These are phyloP conservation scores for Grigorovia jiainica DNA, from an alignment of 805 yeast genomes.

Conservation along the genomic window DNA sequence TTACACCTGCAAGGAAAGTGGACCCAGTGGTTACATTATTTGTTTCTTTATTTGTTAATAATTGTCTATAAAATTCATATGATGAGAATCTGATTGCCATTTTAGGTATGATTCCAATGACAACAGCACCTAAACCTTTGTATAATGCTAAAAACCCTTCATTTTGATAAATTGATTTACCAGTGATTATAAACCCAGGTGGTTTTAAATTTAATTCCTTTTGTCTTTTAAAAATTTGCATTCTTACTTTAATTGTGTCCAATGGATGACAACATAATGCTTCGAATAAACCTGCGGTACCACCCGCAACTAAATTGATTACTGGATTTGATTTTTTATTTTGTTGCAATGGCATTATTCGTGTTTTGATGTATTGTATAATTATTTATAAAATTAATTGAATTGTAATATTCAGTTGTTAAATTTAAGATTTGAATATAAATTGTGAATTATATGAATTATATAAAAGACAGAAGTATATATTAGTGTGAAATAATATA, in stretches of 20 bases:
- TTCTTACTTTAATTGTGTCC: constrained; percentile 93
- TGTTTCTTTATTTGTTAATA: constrained; percentile 49
- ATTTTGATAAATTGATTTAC: constrained; percentile 61
- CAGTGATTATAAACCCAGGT: constrained; percentile 82
- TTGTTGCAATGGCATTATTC: constrained; percentile 15
- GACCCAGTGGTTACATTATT: constrained; percentile 61
- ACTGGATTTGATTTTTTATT: constrained; percentile 35
- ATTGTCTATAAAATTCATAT: constrained; percentile 75
- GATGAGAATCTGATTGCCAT: constrained; percentile 97
- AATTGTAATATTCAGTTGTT: too few species aligned
- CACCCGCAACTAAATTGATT: constrained; percentile 80
- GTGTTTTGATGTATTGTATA: too few species aligned
- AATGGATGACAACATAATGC: constrained; percentile 98
- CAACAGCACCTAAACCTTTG: constrained; percentile 95
- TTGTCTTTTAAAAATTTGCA: constrained; percentile 73
- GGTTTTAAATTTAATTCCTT: constrained; percentile 36
- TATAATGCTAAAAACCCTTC: constrained; percentile 83
- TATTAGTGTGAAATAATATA: too few species aligned
- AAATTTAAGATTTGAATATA: too few species aligned
- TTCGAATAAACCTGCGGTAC: constrained; percentile 93
- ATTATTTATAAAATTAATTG: too few species aligned
- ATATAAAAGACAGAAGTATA: too few species aligned
- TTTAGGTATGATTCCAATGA: constrained; percentile 94
- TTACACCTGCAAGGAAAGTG: constrained; percentile 87
- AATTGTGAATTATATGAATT: too few species aligned